Percentiles rank a stretch among this genome's conserved stretches.
Evolutionary conservation across 495 filamentous ascomycete species (phyloP).

Genomic region (Pseudotulostoma volvatum): DNA sequence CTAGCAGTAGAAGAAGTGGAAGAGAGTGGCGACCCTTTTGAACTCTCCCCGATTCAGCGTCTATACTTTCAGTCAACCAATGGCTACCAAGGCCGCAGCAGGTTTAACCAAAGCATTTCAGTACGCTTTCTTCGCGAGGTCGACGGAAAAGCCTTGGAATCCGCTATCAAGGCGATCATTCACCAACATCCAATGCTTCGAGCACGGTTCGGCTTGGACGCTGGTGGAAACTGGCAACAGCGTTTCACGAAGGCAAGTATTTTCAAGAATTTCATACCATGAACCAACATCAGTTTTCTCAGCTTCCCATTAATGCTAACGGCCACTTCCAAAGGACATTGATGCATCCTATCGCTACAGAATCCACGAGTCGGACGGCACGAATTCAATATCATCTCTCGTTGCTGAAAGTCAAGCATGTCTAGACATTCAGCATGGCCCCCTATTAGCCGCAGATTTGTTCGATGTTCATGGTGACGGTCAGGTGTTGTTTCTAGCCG

Average conservation of each 20-base stretch:
- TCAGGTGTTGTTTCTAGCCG: constrained; percentile 45
- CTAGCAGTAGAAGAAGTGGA: constrained; percentile 8
- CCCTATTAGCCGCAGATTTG: constrained; percentile 27
- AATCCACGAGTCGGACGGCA: constrained; percentile 15
- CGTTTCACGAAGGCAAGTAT: constrained; percentile 18
- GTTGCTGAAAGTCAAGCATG: constrained; percentile 24
- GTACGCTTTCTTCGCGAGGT: constrained; percentile 37
- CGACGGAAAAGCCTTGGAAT: constrained; percentile 30
- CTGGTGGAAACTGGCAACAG: constrained; percentile 27
- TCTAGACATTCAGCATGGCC: constrained; percentile 26
- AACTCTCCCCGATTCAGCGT: constrained; percentile 29
- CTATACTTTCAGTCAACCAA: constrained; percentile 29
- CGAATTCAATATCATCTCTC: constrained; percentile 16
- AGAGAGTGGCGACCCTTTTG: constrained; percentile 35
- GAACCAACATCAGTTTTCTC: no score
- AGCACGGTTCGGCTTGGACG: constrained; percentile 35
- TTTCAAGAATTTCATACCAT: neutral
- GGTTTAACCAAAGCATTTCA: constrained; percentile 58
- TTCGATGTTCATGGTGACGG: constrained; percentile 36
- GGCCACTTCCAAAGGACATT: constrained; percentile 16
- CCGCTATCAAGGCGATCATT: constrained; percentile 41
- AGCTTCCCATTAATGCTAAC: constrained; percentile 12
- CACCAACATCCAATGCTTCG: constrained; percentile 53
- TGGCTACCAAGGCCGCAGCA: constrained; percentile 30
- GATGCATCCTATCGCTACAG: constrained; percentile 27